phyloP scores from a whole-genome alignment of 768 basidiomycete species.

The Lepiota subincarnata region DNA sequence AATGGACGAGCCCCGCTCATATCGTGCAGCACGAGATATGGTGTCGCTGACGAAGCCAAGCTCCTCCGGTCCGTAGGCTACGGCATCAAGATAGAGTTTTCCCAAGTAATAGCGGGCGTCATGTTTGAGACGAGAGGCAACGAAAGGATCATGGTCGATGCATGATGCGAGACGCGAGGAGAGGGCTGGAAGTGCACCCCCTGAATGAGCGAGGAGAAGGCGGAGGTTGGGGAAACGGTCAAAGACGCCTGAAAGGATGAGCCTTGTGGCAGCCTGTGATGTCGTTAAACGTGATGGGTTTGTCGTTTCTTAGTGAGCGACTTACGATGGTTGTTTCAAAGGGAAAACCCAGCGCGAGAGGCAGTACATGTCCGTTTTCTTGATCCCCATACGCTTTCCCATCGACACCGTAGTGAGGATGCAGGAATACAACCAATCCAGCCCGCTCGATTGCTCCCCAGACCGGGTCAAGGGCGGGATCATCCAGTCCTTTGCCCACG shows the following conservation, averaged over 20 bases:
- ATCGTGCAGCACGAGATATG: slow-evolving; percentile 55
- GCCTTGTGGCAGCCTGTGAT: slow-evolving; percentile 61
- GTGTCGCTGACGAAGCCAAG: slow-evolving; percentile 72
- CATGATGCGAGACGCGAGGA: slow-evolving; percentile 85
- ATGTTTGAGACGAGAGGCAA: slow-evolving; percentile 68
- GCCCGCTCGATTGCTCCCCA: slow-evolving; percentile 75
- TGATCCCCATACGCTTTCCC: slow-evolving; percentile 68
- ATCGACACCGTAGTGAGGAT: slow-evolving; percentile 84
- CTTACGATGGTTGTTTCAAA: slow-evolving; percentile 86
- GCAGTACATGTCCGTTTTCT: slow-evolving; percentile 84
- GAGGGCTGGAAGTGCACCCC: slow-evolving; percentile 77
- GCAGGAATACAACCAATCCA: slow-evolving; percentile 75
- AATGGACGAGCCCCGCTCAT: slow-evolving; percentile 33
- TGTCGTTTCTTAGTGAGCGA: slow-evolving; percentile 11
- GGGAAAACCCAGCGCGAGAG: slow-evolving; percentile 84
- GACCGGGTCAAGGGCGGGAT: slow-evolving; percentile 70
- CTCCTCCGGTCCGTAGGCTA: slow-evolving; percentile 87
- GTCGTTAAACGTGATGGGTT: slow-evolving; percentile 8
- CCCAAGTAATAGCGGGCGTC: slow-evolving; percentile 85
- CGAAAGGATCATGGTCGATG: slow-evolving; percentile 79
- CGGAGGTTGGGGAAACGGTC: slow-evolving; percentile 76
- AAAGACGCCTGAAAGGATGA: slow-evolving; percentile 77
- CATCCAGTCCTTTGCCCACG: slow-evolving; percentile 77
- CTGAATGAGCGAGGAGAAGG: slow-evolving; percentile 82
- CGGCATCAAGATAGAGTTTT: slow-evolving; percentile 77